Conservation (phyloP, 2,329 filamentous ascomycete species). For the Polychaeton citri region DNA sequence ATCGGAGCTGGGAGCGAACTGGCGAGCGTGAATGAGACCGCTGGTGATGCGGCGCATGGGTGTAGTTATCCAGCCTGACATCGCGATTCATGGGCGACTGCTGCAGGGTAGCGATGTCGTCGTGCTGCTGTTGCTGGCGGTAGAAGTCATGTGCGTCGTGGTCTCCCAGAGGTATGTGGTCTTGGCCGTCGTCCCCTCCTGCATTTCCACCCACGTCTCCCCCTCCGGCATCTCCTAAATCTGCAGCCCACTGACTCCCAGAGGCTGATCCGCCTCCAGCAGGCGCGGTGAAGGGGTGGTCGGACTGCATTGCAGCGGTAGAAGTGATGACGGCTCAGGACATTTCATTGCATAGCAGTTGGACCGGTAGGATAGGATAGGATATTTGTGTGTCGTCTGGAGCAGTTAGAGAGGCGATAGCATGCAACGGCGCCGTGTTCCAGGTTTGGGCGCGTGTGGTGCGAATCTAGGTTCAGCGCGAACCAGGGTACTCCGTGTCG, state of each 20-base stretch:
- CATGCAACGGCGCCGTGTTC: no score
- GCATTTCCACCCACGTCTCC: background rate
- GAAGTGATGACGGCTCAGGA: background rate
- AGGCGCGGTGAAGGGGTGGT: background rate
- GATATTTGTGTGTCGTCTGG: no score
- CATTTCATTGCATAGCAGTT: background rate
- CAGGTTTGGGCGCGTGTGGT: no score
- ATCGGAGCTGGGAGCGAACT: constrained; percentile 4
- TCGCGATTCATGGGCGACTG: constrained; percentile 1
- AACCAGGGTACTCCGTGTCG: no score
- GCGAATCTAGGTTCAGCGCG: no score
- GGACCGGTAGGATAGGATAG: no score
- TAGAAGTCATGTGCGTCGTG: constrained; percentile 4
- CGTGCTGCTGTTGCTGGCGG: constrained; percentile 2
- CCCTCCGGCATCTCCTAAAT: background rate
- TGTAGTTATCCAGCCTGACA: background rate
- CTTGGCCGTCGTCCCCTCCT: background rate
- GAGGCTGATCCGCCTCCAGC: background rate
- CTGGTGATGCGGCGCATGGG: constrained; percentile 1
- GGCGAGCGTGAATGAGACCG: constrained; percentile 3
- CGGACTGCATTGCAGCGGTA: background rate
- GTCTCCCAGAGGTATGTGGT: background rate
- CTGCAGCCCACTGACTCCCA: background rate
- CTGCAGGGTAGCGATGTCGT: background rate
- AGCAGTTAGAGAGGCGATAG: no score